Conservation (phyloP, 2,329 filamentous ascomycete species). For the Beauveria medogensis region DNA sequence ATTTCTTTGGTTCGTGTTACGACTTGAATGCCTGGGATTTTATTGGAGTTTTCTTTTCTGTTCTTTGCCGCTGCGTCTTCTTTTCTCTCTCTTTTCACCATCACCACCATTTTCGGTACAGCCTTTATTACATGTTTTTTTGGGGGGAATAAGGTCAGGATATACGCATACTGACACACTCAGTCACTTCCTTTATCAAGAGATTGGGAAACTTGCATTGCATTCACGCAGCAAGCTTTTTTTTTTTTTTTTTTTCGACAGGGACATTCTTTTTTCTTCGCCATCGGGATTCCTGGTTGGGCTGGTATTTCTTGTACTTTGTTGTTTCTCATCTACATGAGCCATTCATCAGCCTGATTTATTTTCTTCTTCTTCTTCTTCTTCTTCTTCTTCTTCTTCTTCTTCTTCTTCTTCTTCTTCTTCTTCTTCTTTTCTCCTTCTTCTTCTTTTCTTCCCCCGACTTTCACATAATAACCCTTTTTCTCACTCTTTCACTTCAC, state of each 20-base stretch:
- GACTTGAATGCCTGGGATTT: constrained; percentile 4
- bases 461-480: not conserved
- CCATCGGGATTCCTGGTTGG: not conserved
- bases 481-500: not conserved
- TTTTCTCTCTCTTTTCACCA: too few relatives aligned
- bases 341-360: not conserved
- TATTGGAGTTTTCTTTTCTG: not conserved
- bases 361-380: not conserved
- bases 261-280: not conserved
- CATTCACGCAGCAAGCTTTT: not conserved
- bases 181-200: not conserved
- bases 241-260: not conserved
- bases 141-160: not conserved
- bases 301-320: not conserved
- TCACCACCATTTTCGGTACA: not conserved
- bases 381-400: not conserved
- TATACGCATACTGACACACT: not conserved
- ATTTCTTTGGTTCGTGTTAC: not conserved
- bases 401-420: not conserved
- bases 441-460: not conserved
- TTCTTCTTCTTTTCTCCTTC: not conserved
- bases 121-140: not conserved
- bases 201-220: not conserved
- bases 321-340: not conserved
- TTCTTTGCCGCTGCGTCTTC: not conserved